A percentile compares a stretch with the other conserved stretches of the same genome.
Evolutionary conservation across 208 protist genomes (phyloP).

Genomic region (Porcisia hertigi): DNA sequence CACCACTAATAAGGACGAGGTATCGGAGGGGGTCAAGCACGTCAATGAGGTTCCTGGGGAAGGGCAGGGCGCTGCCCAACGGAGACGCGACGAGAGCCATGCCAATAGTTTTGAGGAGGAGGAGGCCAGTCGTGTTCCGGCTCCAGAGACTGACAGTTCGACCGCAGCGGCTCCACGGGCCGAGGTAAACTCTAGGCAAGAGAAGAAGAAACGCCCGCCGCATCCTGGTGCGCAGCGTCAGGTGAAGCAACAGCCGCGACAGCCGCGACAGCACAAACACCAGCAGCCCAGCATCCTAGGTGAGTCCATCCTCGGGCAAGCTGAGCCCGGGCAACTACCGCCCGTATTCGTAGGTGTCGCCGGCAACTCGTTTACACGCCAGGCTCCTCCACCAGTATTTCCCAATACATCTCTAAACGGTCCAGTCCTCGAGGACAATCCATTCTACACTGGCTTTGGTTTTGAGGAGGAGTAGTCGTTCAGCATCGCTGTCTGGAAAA

Average conservation of each 20-base stretch:
- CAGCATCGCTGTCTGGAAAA: neutral
- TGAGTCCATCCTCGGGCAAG: neutral
- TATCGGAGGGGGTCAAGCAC: too few relatives aligned
- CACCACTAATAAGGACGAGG: neutral
- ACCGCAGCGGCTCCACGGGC: neutral
- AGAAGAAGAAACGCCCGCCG: neutral
- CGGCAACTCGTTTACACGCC: neutral
- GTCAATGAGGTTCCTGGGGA: slow-evolving; percentile 4
- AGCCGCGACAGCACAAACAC: neutral
- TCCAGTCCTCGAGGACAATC: slow-evolving; percentile 28
- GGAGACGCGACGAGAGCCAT: slow-evolving; percentile 12
- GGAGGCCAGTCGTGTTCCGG: neutral
- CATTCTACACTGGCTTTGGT: slow-evolving; percentile 42
- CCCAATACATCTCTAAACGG: neutral
- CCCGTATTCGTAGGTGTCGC: slow-evolving; percentile 1
- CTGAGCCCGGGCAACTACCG: neutral
- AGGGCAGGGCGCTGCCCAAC: slow-evolving; percentile 11
- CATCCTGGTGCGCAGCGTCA: neutral
- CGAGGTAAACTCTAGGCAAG: neutral
- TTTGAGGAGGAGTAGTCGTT: slow-evolving; percentile 34
- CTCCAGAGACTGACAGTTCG: neutral
- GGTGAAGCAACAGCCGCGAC: neutral
- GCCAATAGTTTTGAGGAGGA: slow-evolving; percentile 10
- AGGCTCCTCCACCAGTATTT: neutral
- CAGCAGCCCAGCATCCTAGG: slow-evolving; percentile 10